Base-by-base conservation (phyloP, 2,329 filamentous ascomycete genomes). In the Fusarium euwallaceae region DNA sequence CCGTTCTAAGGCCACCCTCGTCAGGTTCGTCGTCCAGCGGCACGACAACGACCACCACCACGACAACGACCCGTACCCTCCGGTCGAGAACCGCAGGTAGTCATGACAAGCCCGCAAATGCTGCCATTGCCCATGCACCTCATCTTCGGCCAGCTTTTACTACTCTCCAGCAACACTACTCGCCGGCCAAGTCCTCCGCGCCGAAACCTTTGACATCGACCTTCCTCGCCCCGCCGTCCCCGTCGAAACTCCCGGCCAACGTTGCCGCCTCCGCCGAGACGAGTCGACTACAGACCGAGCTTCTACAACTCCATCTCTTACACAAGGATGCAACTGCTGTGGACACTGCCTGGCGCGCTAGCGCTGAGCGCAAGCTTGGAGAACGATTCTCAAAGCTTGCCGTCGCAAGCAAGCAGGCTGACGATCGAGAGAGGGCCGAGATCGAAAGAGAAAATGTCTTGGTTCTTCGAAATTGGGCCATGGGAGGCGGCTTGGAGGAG, bases 151-250 rank as follows among this genome's bases (percentile, higher is more conserved):
- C 90, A 0, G 83, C 87, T 56, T 93, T 93, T 81, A 89, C 86
- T 58, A 92, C 88, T 1, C 87, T 90, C 43, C 91, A 93, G 75
- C 91, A 93, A 75, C 90, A 93, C 82, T 93, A 89, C 83, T 92
- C 90, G 32, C 92, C 92, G 0, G 88, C 89, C 53, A 92, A 92
- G 78, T 86, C 85, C 5, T 83, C 86, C 10, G 87, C 88, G 0
- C 89, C 91, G 0, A 93, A 93, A 70, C 90, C 91, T 6, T 84
- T 90, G n/a, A 89, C 89, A 0, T 84, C 89, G 16, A 85, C 87
- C 45, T 88, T 86, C 81, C 86, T 92, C 53, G 89, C 88, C 20
- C 89, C 90, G 1, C 88, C 90, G 0, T 89, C 90, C 4, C 90
- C 91, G 1, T 89, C 88, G 34, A 91, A 92, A 76, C 85, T 89